Evolutionary conservation across 768 basidiomycete genomes (phyloP).

Genomic region (Coprinopsis marcescibilis): DNA sequence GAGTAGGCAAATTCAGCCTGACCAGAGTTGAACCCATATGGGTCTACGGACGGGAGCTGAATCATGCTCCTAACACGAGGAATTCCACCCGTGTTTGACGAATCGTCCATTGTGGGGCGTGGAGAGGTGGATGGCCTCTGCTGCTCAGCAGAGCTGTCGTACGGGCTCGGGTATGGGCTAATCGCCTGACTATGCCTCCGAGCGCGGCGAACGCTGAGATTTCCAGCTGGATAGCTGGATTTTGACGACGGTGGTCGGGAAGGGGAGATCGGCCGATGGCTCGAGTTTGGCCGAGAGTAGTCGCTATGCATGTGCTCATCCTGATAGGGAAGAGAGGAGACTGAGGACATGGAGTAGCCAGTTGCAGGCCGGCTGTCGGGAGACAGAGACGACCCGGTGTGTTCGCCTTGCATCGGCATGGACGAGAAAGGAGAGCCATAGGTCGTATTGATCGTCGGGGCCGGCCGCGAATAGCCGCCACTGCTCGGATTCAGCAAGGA

Average conservation of each 20-base stretch:
- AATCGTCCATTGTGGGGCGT: conserved; percentile 49
- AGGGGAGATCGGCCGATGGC: conserved; percentile 65
- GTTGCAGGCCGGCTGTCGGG: conserved; percentile 84
- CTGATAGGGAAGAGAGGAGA: conserved; percentile 70
- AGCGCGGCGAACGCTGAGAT: conserved; percentile 64
- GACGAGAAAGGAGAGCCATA: conserved; percentile 68
- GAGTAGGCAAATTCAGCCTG: conserved; percentile 82
- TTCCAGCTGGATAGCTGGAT: conserved; percentile 43
- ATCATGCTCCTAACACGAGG: conserved; percentile 84
- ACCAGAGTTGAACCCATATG: conserved; percentile 55
- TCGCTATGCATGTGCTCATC: conserved; percentile 51
- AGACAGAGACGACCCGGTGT: conserved; percentile 68
- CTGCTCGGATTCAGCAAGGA: conserved; percentile 72
- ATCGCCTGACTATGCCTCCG: conserved; percentile 83
- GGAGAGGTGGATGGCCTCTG: conserved; percentile 70
- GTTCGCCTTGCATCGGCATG: conserved; percentile 62
- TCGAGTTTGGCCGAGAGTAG: conserved; percentile 69
- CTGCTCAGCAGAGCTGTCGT: conserved; percentile 53
- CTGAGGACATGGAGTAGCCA: conserved; percentile 81
- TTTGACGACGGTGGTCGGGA: conserved; percentile 68
- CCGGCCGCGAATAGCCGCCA: conserved; percentile 51
- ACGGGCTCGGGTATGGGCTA: conserved; percentile 82
- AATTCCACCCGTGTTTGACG: conserved; percentile 31
- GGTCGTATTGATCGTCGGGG: conserved; percentile 67
- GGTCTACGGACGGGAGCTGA: conserved; percentile 67